A percentile compares a stretch with the other conserved stretches of the same genome.
These are phyloP conservation scores for Marasmius oreades DNA, from an alignment of 1,284 basidiomycete genomes.

Conservation along the genomic window DNA sequence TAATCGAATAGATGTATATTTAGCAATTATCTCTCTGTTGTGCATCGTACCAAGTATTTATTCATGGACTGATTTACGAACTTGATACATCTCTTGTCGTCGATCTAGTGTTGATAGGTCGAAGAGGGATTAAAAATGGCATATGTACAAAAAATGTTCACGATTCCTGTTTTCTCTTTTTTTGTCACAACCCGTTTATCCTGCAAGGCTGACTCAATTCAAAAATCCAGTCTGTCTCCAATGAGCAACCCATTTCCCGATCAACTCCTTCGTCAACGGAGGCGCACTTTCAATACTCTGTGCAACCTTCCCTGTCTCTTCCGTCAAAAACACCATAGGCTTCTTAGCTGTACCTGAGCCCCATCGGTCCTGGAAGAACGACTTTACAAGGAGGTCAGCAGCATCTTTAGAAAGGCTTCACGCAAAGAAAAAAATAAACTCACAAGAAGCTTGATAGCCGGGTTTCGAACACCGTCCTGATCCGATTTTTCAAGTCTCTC, in stretches of 20 bases:
- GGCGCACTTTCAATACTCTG: conserved; percentile 26
- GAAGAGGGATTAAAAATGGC: no score
- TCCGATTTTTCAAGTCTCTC: conserved; percentile 36
- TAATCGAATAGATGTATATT: no score
- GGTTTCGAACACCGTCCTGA: conserved; percentile 35
- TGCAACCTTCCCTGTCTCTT: conserved; percentile 23
- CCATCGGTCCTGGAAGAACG: conserved; percentile 35
- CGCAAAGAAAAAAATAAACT: not conserved
- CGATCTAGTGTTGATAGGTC: no score
- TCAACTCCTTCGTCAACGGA: conserved; percentile 22
- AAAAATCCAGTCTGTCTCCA: conserved; percentile 32
- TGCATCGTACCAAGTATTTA: no score
- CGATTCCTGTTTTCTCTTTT: no score
- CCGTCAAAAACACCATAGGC: conserved; percentile 21
- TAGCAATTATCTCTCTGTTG: no score
- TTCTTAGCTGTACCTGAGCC: conserved; percentile 14
- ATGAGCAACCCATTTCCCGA: conserved; percentile 31
- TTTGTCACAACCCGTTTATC: no score
- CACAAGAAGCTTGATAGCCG: conserved; percentile 44
- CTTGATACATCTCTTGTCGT: no score
- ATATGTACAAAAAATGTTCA: no score
- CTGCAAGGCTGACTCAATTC: not conserved
- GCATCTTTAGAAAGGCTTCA: no score
- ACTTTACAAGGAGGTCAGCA: conserved; percentile 13
- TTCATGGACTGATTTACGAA: no score